phyloP scores from a whole-genome alignment of 441 rosid genomes.

The Eruca vesicaria region DNA sequence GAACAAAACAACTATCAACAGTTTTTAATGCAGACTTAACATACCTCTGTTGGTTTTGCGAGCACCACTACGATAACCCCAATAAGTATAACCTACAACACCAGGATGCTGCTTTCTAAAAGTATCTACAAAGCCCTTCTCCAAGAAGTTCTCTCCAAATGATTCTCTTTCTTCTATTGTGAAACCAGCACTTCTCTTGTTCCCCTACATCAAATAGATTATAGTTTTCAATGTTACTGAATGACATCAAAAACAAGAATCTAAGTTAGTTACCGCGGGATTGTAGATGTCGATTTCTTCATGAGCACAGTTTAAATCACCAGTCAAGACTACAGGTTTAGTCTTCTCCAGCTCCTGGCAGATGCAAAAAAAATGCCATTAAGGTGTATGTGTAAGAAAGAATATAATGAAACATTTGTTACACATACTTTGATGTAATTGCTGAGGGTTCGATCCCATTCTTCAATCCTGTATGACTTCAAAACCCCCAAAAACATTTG shows the following conservation, averaged over 20 bases:
- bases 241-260: background rate
- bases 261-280: conserved; percentile 65
- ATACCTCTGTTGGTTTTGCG: conserved; percentile 88
- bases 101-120: conserved; percentile 84
- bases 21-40: background rate
- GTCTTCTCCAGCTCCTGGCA: conserved; percentile 84
- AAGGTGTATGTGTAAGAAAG: conserved; percentile 3
- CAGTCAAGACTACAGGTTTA: conserved; percentile 91
- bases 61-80: conserved; percentile 86
- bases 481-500: conserved; percentile 18
- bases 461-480: conserved; percentile 67
- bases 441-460: conserved; percentile 89
- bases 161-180: conserved; percentile 92
- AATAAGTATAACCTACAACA: conserved; percentile 87
- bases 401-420: background rate
- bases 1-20: conserved; percentile 8
- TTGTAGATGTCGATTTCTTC: conserved; percentile 88
- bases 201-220: conserved; percentile 55
- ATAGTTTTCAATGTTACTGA: background rate
- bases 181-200: conserved; percentile 92
- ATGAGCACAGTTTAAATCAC: conserved; percentile 95
- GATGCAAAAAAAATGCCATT: conserved; percentile 12
- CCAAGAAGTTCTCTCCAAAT: conserved; percentile 72
- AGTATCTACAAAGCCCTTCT: conserved; percentile 83
- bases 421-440: conserved; percentile 69